Evolutionary conservation across 2,329 filamentous ascomycete genomes (phyloP), one percentile per base, ranked within the genome.

Genomic region (Endothia cerciana): DNA sequence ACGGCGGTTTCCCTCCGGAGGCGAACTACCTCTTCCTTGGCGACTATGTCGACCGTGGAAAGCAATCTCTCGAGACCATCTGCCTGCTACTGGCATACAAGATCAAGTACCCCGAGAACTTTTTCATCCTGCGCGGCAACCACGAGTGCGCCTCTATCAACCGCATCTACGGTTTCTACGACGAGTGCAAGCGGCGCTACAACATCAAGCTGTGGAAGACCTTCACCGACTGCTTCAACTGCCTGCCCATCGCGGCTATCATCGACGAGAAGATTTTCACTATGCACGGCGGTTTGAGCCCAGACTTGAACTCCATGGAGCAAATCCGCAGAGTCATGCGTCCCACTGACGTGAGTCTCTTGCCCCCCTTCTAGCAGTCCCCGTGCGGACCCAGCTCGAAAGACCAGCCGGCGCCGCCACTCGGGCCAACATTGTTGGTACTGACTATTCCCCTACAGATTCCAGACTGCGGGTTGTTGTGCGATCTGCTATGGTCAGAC

Each of bases 131-230:
- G 67, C 93, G 95, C 72, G 95, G 95, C 70, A 99, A 99, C 85
- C 95, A 99, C 85, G 95, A 99, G 81, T 98, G 95, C 82, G 95
- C 95, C 67, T 97, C 92, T 62, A 97, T 99, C 85, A 99, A 97
- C 84, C 93, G 95, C 77, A 97, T 98, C 80, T 99, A 99, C 79
- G 95, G 95, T 68, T 99, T 99, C 85, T 99, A 99, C 85, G 95
- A 99, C 77, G 94, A 99, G 82, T 99, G 94, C 89, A 99, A 99
- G 86, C 91, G 95, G 77, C 88, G 94, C 73, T 98, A 97, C 84
- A 99, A 98, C 82, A 97, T 98, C 85, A 98, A 98, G 87, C 87
- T 98, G 69, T 98, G 94, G 94, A 99, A 99, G 87, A 98, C 94
- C 1, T 98, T 99, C 78, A 97, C 94, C 70, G 94, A 99, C 79